Evolutionary conservation across 805 yeast species (phyloP).

Genomic region (Barnettozyma pratensis): DNA sequence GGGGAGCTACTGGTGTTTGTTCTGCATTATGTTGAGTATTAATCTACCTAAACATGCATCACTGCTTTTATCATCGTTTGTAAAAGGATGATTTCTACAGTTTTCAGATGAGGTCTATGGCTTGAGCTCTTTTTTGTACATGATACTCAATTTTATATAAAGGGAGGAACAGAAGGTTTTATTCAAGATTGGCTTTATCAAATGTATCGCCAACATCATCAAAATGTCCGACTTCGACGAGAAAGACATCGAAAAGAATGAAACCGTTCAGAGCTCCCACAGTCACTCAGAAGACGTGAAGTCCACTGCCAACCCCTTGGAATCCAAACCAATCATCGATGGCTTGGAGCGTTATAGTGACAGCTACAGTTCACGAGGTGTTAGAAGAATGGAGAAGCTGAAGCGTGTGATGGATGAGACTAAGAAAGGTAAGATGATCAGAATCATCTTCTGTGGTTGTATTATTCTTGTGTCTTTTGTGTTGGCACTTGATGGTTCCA

Average conservation of each 20-base stretch:
- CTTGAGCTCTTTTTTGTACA: too few species aligned
- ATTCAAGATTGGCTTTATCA: too few species aligned
- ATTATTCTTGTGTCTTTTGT: constrained; percentile 7
- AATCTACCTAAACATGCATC: too few species aligned
- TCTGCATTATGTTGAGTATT: too few species aligned
- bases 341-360: neutral
- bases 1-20: too few species aligned
- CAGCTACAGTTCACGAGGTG: constrained; percentile 22
- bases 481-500: constrained; percentile 27
- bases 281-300: neutral
- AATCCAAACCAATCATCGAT: neutral
- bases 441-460: constrained; percentile 13
- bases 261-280: neutral
- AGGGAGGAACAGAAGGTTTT: neutral
- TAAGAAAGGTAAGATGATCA: constrained; percentile 11
- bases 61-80: too few species aligned
- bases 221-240: neutral
- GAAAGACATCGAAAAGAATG: neutral
- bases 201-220: too few species aligned
- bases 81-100: too few species aligned
- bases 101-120: too few species aligned
- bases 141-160: too few species aligned
- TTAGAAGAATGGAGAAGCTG: constrained; percentile 18
- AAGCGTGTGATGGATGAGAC: constrained; percentile 18
- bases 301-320: neutral